These are phyloP conservation scores for Metroxylon sagu DNA, from an alignment of 176 grass and related monocot genomes.

Conservation along the genomic window DNA sequence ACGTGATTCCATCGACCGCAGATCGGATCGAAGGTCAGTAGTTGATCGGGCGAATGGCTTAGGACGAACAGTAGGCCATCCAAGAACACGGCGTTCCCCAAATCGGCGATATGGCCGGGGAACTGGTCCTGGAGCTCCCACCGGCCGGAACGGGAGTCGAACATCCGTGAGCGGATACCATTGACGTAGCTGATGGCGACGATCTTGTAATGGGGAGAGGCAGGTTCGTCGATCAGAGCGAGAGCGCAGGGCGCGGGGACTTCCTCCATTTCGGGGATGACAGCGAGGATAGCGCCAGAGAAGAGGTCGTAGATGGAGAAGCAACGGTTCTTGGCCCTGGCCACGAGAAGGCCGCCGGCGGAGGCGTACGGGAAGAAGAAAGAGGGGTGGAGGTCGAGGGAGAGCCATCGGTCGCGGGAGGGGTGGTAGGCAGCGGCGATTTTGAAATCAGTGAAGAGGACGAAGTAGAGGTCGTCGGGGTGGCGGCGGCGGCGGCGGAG, in stretches of 20 bases:
- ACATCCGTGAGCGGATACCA: conserved; percentile 15
- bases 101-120: conserved; percentile 1
- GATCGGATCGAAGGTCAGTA: conserved; percentile 27
- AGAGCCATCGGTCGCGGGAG: conserved; percentile 3
- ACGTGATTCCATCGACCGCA: conserved; percentile 6
- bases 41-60: conserved; percentile 20
- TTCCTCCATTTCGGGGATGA: not conserved
- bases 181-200: conserved; percentile 18
- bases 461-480: conserved; percentile 16
- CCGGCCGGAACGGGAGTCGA: conserved; percentile 10
- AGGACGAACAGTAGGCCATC: conserved; percentile 32
- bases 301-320: not conserved
- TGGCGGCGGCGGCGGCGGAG: not conserved
- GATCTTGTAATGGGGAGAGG: conserved; percentile 24
- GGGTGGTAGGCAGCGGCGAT: conserved; percentile 27
- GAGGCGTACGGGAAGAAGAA: conserved; percentile 3
- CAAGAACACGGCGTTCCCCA: conserved; percentile 23
- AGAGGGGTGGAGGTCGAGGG: not conserved
- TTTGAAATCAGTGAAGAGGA: conserved; percentile 28
- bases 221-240: conserved; percentile 8
- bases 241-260: conserved; percentile 23
- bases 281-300: not conserved
- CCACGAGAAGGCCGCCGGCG: not conserved
- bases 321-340: not conserved
- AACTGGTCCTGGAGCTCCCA: conserved; percentile 33